Percentiles rank a stretch among this genome's conserved stretches.
These are phyloP conservation scores for Alternaria arbusti DNA, from an alignment of 2,329 filamentous ascomycete genomes.

Conservation along the genomic window DNA sequence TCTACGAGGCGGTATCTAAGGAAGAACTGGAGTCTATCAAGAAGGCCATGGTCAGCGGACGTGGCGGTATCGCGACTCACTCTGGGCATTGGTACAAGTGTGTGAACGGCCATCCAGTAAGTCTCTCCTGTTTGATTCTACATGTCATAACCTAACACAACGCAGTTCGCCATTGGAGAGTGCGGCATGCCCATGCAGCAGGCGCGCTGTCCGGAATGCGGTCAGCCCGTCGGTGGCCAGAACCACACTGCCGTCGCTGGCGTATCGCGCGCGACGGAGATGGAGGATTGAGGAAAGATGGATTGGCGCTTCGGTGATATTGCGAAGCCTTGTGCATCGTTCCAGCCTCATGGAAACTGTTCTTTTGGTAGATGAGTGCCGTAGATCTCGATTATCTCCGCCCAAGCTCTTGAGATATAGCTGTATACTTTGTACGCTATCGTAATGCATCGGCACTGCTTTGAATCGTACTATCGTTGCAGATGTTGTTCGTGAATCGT, in stretches of 20 bases:
- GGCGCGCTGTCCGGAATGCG: constrained; percentile 69
- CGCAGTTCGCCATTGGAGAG: constrained; percentile 65
- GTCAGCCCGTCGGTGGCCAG: constrained; percentile 61
- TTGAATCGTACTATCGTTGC: neutral
- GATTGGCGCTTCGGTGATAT: neutral
- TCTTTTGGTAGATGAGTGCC: neutral
- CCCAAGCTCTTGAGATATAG: neutral
- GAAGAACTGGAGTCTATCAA: constrained; percentile 56
- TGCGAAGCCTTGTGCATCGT: neutral
- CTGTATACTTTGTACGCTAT: neutral
- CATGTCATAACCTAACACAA: constrained; percentile 1
- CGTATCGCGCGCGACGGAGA: constrained; percentile 57
- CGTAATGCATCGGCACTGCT: neutral
- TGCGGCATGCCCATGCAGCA: constrained; percentile 70
- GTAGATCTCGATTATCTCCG: neutral
- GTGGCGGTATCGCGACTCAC: constrained; percentile 48
- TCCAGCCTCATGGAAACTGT: neutral
- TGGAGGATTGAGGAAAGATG: constrained; percentile 51
- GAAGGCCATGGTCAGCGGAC: constrained; percentile 55
- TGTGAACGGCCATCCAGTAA: constrained; percentile 60
- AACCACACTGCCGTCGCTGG: constrained; percentile 60
- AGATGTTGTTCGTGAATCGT: neutral
- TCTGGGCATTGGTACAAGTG: constrained; percentile 69
- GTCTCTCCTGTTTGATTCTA: neutral
- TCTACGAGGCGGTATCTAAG: constrained; percentile 51